Conservation (phyloP, 768 basidiomycete genomes). For the Tylopilus felleus region DNA sequence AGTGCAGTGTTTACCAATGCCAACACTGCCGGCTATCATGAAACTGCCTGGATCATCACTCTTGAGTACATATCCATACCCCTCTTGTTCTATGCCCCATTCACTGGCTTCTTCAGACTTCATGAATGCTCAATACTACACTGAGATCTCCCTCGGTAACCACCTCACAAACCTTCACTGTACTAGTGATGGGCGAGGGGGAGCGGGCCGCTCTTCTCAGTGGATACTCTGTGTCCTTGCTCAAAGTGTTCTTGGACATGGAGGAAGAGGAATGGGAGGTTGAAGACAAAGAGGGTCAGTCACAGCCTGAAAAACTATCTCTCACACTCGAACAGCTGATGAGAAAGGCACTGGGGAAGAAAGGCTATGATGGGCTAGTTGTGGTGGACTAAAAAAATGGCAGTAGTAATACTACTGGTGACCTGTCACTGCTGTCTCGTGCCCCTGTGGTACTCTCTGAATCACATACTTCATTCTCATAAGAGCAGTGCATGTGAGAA, state of each 20-base stretch:
- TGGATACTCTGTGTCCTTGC: slow-evolving; percentile 64
- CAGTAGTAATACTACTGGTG: too few relatives aligned
- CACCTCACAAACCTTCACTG: too few relatives aligned
- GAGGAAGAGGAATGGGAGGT: slow-evolving; percentile 40
- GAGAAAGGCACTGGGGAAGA: slow-evolving; percentile 45
- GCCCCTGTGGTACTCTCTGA: too few relatives aligned
- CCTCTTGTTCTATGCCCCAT: neutral
- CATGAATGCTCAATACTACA: slow-evolving; percentile 97
- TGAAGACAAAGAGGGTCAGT: slow-evolving; percentile 24
- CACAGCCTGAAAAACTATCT: slow-evolving; percentile 22
- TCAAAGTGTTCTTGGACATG: slow-evolving; percentile 71
- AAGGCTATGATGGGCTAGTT: slow-evolving; percentile 50
- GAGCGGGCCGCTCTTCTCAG: slow-evolving; percentile 67
- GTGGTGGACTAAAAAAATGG: slow-evolving; percentile 17
- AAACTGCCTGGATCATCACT: slow-evolving; percentile 99
- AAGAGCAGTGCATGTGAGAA: too few relatives aligned
- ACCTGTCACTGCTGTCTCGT: too few relatives aligned
- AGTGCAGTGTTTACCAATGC: slow-evolving; percentile 52
- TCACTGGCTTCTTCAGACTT: slow-evolving; percentile 57
- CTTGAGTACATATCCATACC: slow-evolving; percentile 43
- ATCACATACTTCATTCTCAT: too few relatives aligned
- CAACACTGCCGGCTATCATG: slow-evolving; percentile 92
- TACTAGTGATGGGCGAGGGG: slow-evolving; percentile 52
- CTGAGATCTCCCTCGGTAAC: slow-evolving; percentile 84
- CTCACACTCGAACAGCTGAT: slow-evolving; percentile 44